Conservation (phyloP, 768 basidiomycete genomes). For the Lactarius indigo region DNA sequence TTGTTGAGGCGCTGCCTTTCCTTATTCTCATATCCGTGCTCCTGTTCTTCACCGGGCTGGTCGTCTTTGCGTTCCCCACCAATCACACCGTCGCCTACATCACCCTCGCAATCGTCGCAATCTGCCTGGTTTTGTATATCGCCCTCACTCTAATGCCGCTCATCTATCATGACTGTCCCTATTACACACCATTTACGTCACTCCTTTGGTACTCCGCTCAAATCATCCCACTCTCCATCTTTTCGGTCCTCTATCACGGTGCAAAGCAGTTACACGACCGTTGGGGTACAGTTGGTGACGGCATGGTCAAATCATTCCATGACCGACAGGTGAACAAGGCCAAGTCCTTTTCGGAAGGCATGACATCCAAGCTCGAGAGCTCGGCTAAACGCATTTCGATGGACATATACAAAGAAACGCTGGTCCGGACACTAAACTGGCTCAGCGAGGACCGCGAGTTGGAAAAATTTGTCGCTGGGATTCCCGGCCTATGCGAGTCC, state of each 20-base stretch:
- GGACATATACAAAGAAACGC: neutral
- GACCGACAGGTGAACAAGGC: neutral
- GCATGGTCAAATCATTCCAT: neutral
- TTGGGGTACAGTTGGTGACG: neutral
- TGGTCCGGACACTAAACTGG: neutral
- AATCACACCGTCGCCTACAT: neutral
- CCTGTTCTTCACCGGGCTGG: neutral
- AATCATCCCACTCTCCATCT: neutral
- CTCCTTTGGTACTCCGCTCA: neutral
- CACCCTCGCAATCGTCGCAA: neutral
- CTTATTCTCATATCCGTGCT: neutral
- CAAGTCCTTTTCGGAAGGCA: neutral
- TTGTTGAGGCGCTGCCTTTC: conserved; percentile 37
- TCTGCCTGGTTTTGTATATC: neutral
- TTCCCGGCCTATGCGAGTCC: neutral
- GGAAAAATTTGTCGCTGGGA: neutral
- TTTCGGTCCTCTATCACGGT: too few species aligned
- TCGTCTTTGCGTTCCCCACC: conserved; percentile 3
- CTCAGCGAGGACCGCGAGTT: neutral
- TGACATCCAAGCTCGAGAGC: neutral
- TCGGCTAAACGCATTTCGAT: neutral
- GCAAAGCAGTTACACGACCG: too few species aligned
- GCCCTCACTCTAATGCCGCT: neutral
- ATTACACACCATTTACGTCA: neutral
- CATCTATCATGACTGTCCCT: neutral